These are phyloP conservation scores for Lumnitzera racemosa DNA, from an alignment of 345 rosid species.

Conservation along the genomic window DNA sequence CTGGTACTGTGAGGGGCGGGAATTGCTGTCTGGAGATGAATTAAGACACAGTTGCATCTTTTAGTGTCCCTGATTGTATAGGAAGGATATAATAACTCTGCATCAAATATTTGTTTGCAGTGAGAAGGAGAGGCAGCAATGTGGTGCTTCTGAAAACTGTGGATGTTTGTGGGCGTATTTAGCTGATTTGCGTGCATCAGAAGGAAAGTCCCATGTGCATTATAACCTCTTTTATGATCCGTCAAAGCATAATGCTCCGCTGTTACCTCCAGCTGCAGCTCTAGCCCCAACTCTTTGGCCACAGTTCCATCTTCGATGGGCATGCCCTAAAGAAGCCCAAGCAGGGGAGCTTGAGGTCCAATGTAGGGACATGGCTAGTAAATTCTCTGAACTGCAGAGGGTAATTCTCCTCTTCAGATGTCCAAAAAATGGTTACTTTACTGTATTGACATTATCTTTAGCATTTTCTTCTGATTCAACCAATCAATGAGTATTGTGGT, in stretches of 20 bases:
- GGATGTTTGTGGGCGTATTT: slow-evolving; percentile 93
- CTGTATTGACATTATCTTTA: too few species aligned
- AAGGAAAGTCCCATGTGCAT: slow-evolving; percentile 62
- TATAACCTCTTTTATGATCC: slow-evolving; percentile 75
- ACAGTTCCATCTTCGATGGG: slow-evolving; percentile 97
- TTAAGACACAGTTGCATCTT: too few species aligned
- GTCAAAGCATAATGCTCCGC: slow-evolving; percentile 40
- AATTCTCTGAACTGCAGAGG: slow-evolving; percentile 62
- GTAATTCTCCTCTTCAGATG: slow-evolving; percentile 22
- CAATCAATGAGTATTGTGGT: not conserved
- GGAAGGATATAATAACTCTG: too few species aligned
- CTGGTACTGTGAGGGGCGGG: too few species aligned
- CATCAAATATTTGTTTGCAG: slow-evolving; percentile 31
- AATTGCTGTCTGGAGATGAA: too few species aligned
- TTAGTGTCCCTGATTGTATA: too few species aligned
- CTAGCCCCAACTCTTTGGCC: slow-evolving; percentile 98
- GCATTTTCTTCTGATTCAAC: too few species aligned
- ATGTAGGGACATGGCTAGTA: slow-evolving; percentile 55
- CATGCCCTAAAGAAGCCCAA: slow-evolving; percentile 79
- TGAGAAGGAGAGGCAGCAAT: slow-evolving; percentile 82
- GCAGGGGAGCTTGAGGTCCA: slow-evolving; percentile 65
- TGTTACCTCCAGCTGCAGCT: slow-evolving; percentile 95
- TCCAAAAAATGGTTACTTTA: too few species aligned
- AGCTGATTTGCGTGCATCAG: slow-evolving; percentile 57
- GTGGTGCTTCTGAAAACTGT: slow-evolving; percentile 54